These are phyloP conservation scores for Amanita jacksonii DNA, from an alignment of 768 basidiomycete species.

Conservation along the genomic window DNA sequence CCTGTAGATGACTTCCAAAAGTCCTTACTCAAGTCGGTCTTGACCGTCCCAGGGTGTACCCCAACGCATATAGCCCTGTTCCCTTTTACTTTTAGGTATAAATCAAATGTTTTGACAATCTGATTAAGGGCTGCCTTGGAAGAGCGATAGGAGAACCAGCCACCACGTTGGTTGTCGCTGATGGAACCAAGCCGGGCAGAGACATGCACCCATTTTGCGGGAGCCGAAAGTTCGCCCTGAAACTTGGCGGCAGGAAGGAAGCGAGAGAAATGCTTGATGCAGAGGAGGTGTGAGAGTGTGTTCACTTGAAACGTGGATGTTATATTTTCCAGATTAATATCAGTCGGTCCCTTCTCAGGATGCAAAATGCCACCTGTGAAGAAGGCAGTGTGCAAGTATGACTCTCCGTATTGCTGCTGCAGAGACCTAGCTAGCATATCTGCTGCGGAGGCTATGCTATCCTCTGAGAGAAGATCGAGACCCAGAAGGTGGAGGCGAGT, in stretches of 20 bases:
- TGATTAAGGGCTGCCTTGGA: conserved; percentile 59
- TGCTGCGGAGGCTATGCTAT: conserved; percentile 40
- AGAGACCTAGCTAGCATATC: conserved; percentile 28
- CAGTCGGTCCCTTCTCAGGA: conserved; percentile 43
- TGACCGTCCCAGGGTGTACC: conserved; percentile 52
- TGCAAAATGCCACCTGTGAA: conserved; percentile 45
- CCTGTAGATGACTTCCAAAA: conserved; percentile 36
- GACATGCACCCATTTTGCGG: conserved; percentile 51
- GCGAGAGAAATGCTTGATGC: conserved; percentile 52
- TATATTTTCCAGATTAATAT: conserved; percentile 33
- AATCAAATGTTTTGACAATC: conserved; percentile 50
- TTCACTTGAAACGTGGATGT: conserved; percentile 44
- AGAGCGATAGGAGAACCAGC: conserved; percentile 55
- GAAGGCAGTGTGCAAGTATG: conserved; percentile 46
- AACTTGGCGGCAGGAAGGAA: conserved; percentile 37
- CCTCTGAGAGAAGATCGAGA: conserved; percentile 43
- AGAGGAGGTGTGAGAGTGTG: conserved; percentile 47
- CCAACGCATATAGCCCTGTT: conserved; percentile 42
- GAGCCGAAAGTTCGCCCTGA: conserved; percentile 16
- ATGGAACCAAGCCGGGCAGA: conserved; percentile 52
- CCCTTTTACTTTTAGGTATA: conserved; percentile 38
- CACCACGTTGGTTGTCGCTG: conserved; percentile 46
- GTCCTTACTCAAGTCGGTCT: conserved; percentile 46
- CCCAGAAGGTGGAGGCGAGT: conserved; percentile 35
- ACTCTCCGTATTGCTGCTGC: conserved; percentile 15